Evolutionary conservation across 441 rosid species (phyloP).

Genomic region (Pelargonium cotyledonis): DNA sequence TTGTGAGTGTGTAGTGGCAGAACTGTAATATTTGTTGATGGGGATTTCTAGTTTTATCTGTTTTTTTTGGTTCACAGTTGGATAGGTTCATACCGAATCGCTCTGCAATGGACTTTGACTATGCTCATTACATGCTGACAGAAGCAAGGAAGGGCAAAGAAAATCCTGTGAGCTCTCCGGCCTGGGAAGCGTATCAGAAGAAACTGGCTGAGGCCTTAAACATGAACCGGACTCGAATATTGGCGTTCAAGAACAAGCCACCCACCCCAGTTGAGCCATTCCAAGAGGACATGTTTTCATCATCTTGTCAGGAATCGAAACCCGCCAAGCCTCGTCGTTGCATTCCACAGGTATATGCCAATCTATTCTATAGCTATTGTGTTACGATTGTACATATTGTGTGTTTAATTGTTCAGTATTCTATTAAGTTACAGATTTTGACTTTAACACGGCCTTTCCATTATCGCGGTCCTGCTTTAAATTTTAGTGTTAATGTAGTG

Average conservation of each 20-base stretch:
- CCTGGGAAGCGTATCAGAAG: constrained; percentile 63
- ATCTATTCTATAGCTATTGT: no score
- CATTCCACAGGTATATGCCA: constrained; percentile 50
- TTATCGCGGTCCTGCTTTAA: neutral
- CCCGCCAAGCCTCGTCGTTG: constrained; percentile 37
- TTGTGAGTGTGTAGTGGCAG: neutral
- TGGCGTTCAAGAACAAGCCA: constrained; percentile 66
- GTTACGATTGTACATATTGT: neutral
- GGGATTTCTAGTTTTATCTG: neutral
- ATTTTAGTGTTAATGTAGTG: neutral
- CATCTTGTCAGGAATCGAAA: constrained; percentile 33
- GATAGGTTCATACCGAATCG: constrained; percentile 55
- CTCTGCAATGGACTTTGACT: constrained; percentile 52
- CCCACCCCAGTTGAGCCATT: constrained; percentile 35
- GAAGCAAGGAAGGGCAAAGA: constrained; percentile 41
- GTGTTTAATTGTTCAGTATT: neutral
- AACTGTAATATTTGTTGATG: neutral
- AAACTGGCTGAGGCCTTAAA: constrained; percentile 53
- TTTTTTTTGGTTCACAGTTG: constrained; percentile 23
- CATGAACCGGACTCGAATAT: constrained; percentile 56
- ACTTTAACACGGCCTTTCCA: neutral
- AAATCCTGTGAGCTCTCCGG: constrained; percentile 42
- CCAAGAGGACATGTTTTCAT: constrained; percentile 22
- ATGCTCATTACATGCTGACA: constrained; percentile 42
- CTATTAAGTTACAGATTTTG: neutral